A percentile compares a stretch with the other conserved stretches of the same genome.
Evolutionary conservation across 2,329 filamentous ascomycete species (phyloP).

Genomic region (Penicillium sp.): DNA sequence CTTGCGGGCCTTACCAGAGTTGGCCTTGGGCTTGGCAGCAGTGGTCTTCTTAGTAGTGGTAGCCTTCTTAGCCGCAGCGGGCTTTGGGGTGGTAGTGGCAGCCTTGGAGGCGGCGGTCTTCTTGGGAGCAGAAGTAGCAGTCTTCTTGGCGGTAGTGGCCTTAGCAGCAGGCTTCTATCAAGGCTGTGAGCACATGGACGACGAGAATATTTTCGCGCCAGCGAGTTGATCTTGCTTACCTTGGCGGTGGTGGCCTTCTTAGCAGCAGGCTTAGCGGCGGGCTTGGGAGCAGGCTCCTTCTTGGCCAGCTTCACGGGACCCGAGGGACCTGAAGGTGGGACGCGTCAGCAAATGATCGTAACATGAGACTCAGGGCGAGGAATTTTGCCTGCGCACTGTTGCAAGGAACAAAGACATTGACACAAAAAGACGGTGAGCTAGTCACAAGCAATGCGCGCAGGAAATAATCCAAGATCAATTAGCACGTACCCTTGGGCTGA

Average conservation of each 20-base stretch:
- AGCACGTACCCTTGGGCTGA: conserved; percentile 81
- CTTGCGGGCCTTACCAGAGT: conserved; percentile 59
- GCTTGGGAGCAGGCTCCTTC: conserved; percentile 61
- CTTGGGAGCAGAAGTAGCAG: conserved; percentile 37
- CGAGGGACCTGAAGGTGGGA: conserved; percentile 65
- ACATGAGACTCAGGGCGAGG: conserved; percentile 2
- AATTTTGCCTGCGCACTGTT: neutral
- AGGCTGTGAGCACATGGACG: conserved; percentile 14
- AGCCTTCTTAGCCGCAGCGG: conserved; percentile 50
- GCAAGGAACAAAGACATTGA: neutral
- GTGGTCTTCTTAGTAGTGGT: conserved; percentile 52
- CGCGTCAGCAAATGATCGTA: conserved; percentile 34
- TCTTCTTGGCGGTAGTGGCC: conserved; percentile 33
- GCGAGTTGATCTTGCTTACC: conserved; percentile 14
- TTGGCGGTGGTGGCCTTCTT: conserved; percentile 32
- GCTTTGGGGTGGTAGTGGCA: conserved; percentile 50
- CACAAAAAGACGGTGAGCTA: neutral
- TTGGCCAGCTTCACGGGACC: conserved; percentile 91
- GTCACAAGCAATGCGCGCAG: conserved; percentile 12
- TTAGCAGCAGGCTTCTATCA: conserved; percentile 51
- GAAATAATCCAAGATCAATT: neutral
- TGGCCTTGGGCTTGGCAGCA: conserved; percentile 56
- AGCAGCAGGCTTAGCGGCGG: conserved; percentile 23
- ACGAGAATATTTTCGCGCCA: neutral
- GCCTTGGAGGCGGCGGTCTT: conserved; percentile 44